Base-by-base conservation (phyloP, 2,329 filamentous ascomycete genomes). In the Neophaeococcomyces mojaviensis region DNA sequence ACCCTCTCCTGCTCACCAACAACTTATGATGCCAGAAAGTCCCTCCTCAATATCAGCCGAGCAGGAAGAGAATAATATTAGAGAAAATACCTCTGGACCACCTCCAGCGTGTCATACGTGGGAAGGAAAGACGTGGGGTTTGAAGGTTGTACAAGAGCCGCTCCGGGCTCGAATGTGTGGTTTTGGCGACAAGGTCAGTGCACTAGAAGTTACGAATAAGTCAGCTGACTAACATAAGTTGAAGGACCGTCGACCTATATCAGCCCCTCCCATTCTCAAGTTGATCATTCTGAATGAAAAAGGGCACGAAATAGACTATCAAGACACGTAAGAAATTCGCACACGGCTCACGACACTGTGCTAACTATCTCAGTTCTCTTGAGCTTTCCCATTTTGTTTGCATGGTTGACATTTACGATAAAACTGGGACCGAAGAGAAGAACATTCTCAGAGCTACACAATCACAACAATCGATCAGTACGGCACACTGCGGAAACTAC, bases 141-240 rank as follows among this genome's bases (percentile, higher is more conserved):
- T 95, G 41, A 73, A 82, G 55, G 87, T 96, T 49, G 81, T 86
- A 55, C 92, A 98, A 69, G 88, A 97, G 65, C 92, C 92, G 41
- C 77, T 87, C 58, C 81, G 92, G 58, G 92, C 92, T 55, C 86
- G 92, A 51, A 97, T 97, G 92, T 98, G 92, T 70, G 92, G 92
- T 6, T 98, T 97, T 69, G 92, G 92, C 52, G 92, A 98, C 71
- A 98, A 97, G 77, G 87, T 92, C 68, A 47, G 70, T 58, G 47
- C 48, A 44, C 49, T 34, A 40, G 24, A 28, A 28, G 5, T 19
- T 18, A 24, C 18, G 12, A 24, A 33, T 18, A 32, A 8, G 30
- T 47, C 54, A 16, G 54, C 48, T 47, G 10, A 28, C 32, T 30
- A 10, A 26, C 19, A 26, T 39, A 10, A 15, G 44, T 32, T 54